A percentile compares a stretch with the other conserved stretches of the same genome.
phyloP scores from a whole-genome alignment of 768 basidiomycete species.

The Trametes elegans region DNA sequence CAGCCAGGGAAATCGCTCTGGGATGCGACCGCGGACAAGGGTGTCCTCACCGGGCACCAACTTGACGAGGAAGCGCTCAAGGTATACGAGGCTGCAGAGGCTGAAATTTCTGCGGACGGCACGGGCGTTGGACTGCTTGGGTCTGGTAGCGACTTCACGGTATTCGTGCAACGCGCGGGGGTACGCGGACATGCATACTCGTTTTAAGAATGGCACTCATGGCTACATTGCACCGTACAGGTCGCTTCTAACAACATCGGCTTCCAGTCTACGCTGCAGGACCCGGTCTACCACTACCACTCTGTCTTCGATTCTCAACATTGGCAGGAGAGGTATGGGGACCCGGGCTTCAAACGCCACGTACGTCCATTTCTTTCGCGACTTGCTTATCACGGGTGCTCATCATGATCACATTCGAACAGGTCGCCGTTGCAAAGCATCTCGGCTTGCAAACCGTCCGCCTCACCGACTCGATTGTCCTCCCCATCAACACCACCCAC shows the following conservation, averaged over 20 bases:
- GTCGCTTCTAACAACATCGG: conserved; percentile 36
- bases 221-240: conserved; percentile 36
- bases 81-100: conserved; percentile 34
- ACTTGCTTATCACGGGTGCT: not conserved
- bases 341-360: conserved; percentile 60
- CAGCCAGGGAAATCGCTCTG: conserved; percentile 64
- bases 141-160: conserved; percentile 88
- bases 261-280: conserved; percentile 37
- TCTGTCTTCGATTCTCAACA: conserved; percentile 56
- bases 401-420: not conserved
- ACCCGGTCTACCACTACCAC: conserved; percentile 60
- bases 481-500: conserved; percentile 70
- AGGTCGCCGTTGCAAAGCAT: conserved; percentile 60
- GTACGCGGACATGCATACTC: no score
- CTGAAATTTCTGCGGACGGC: conserved; percentile 31
- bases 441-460: conserved; percentile 56
- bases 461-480: conserved; percentile 49
- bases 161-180: conserved; percentile 82
- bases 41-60: conserved; percentile 42
- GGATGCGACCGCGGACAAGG: conserved; percentile 68
- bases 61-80: conserved; percentile 43
- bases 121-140: conserved; percentile 62
- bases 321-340: conserved; percentile 64
- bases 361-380: conserved; percentile 26
- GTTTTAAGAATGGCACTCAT: no score